A percentile compares a stretch with the other conserved stretches of the same genome.
Evolutionary conservation across 768 basidiomycete species (phyloP).

Genomic region (Psilocybe cyanescens): DNA sequence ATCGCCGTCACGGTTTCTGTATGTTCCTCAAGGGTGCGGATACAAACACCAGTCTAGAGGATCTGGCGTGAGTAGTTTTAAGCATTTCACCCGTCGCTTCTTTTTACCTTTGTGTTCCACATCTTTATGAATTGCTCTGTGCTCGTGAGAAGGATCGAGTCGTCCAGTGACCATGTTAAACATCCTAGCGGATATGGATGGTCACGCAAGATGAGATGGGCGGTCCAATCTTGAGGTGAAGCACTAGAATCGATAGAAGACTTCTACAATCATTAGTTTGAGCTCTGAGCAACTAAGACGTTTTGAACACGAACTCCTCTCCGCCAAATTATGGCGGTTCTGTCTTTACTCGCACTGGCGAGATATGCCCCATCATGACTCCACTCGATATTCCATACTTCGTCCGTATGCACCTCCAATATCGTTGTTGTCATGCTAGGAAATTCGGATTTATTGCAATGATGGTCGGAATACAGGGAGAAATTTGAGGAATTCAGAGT

Average conservation of each 20-base stretch:
- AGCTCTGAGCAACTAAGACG: conserved; percentile 8
- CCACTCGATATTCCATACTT: conserved; percentile 97
- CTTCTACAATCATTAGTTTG: conserved; percentile 19
- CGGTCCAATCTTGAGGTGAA: conserved; percentile 60
- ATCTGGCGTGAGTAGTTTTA: conserved; percentile 15
- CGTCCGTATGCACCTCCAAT: conserved; percentile 84
- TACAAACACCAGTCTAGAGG: conserved; percentile 72
- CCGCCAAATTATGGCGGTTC: conserved; percentile 87
- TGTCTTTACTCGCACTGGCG: conserved; percentile 89
- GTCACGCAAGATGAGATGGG: conserved; percentile 66
- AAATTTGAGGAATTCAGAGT: conserved; percentile 15
- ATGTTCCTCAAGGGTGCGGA: conserved; percentile 71
- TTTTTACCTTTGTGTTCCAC: conserved; percentile 86
- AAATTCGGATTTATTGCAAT: conserved; percentile 80
- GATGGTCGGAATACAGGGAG: conserved; percentile 88
- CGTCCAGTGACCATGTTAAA: conserved; percentile 93
- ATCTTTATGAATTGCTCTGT: conserved; percentile 83
- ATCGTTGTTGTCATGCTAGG: conserved; percentile 86
- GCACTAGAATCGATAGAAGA: conserved; percentile 48
- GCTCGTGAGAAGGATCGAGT: conserved; percentile 79
- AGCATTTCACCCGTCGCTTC: neutral
- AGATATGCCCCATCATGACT: conserved; percentile 85
- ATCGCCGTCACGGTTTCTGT: conserved; percentile 85
- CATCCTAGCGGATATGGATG: conserved; percentile 80
- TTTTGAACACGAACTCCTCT: conserved; percentile 61